Percentiles rank a stretch among this genome's conserved stretches.
phyloP scores from a whole-genome alignment of 768 basidiomycete genomes.

The Butyriboletus loyo region DNA sequence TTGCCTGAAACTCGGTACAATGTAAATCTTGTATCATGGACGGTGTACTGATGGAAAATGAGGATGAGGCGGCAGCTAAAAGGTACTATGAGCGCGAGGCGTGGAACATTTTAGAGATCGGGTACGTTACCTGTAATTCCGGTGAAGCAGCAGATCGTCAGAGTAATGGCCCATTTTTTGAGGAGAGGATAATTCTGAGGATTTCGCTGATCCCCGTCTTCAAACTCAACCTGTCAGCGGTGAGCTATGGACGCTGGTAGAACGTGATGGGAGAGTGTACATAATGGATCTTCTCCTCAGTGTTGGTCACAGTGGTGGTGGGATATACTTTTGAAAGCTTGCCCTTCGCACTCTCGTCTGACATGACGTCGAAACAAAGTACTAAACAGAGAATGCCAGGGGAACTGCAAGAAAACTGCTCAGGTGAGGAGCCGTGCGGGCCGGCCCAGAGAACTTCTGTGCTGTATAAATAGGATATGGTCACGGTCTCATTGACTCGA shows the following conservation, averaged over 20 bases:
- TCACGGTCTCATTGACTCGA: not conserved
- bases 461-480: slow-evolving; percentile 14
- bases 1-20: slow-evolving; percentile 43
- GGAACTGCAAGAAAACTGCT: not conserved
- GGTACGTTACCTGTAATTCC: slow-evolving; percentile 17
- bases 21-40: slow-evolving; percentile 50
- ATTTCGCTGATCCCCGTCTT: slow-evolving; percentile 37
- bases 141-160: slow-evolving; percentile 27
- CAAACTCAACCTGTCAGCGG: slow-evolving; percentile 36
- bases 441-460: not conserved
- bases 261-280: not conserved
- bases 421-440: not conserved
- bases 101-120: not conserved
- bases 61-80: slow-evolving; percentile 46
- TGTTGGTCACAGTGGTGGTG: not conserved
- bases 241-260: not conserved
- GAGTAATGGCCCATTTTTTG: slow-evolving; percentile 44
- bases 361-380: slow-evolving; percentile 6
- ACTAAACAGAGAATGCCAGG: not conserved
- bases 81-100: not conserved
- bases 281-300: slow-evolving; percentile 9
- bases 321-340: not conserved
- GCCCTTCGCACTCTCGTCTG: slow-evolving; percentile 1
- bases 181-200: slow-evolving; percentile 35
- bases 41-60: slow-evolving; percentile 52